A percentile compares a stretch with the other conserved stretches of the same genome.
phyloP scores from a whole-genome alignment of 169 alveolate genomes.

The Plasmodium fragile region DNA sequence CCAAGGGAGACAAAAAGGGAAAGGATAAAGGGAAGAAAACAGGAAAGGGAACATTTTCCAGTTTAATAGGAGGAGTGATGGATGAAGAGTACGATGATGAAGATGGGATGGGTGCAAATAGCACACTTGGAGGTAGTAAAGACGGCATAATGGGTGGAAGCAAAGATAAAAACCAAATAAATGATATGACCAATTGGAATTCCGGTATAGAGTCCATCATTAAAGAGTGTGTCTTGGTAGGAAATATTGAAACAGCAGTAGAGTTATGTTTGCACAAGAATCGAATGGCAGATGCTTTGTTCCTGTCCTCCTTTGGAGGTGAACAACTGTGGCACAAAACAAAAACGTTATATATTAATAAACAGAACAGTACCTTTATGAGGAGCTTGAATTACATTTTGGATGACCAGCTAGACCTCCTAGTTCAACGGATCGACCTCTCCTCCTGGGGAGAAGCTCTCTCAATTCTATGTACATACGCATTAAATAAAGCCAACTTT shows the following conservation, averaged over 20 bases:
- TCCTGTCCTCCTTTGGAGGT: conserved; percentile 86
- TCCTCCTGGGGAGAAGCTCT: conserved; percentile 83
- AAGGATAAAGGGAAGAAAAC: not conserved
- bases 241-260: conserved; percentile 84
- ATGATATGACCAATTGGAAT: conserved; percentile 24
- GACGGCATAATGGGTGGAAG: not conserved
- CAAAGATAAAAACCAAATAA: not conserved
- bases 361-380: conserved; percentile 77
- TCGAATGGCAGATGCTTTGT: conserved; percentile 81
- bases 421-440: conserved; percentile 78
- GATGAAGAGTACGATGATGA: not conserved
- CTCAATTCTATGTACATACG: conserved; percentile 78
- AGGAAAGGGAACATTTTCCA: not conserved
- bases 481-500: conserved; percentile 67
- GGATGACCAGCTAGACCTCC: conserved; percentile 76
- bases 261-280: conserved; percentile 77
- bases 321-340: conserved; percentile 80
- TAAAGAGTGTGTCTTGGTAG: conserved; percentile 78
- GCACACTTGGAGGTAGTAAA: not conserved
- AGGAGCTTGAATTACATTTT: conserved; percentile 77
- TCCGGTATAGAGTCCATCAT: conserved; percentile 75
- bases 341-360: conserved; percentile 54
- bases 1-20: not conserved
- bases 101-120: not conserved
- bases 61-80: not conserved